Conservation (phyloP, 192 early-diverging fungal species). For the Umbelopsis vinacea region DNA sequence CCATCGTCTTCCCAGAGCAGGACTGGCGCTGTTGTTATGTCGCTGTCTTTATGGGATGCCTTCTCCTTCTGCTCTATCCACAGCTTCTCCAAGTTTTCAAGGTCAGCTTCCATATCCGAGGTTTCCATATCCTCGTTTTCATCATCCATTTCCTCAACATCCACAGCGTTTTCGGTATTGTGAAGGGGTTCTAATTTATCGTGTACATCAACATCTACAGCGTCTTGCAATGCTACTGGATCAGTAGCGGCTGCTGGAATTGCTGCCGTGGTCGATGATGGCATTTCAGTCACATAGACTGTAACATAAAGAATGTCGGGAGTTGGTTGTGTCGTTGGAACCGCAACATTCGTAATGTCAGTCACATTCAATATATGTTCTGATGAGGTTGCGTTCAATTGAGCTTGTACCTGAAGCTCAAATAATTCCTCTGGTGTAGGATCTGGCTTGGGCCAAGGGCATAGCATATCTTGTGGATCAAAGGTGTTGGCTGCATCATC, state of each 20-base stretch:
- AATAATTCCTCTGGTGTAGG: not conserved
- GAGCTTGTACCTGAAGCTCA: not conserved
- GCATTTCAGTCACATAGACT: not conserved
- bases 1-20: slow-evolving; percentile 4
- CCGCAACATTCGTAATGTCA: not conserved
- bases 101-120: slow-evolving; percentile 6
- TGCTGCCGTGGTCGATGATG: not conserved
- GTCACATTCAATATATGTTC: not conserved
- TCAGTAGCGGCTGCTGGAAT: not conserved
- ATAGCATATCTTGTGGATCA: slow-evolving; percentile 45
- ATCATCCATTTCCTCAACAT: not conserved
- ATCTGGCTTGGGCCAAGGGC: slow-evolving; percentile 29
- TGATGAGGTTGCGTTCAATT: too few relatives aligned
- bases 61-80: slow-evolving; percentile 6
- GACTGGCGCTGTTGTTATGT: not conserved
- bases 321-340: not conserved
- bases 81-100: slow-evolving; percentile 15
- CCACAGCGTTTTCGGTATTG: not conserved
- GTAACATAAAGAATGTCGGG: not conserved
- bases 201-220: not conserved
- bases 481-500: slow-evolving; percentile 16
- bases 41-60: not conserved
- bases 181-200: not conserved
- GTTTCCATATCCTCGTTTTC: slow-evolving; percentile 1
- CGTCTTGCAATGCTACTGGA: not conserved